Percentiles rank a stretch among this genome's conserved stretches.
These are phyloP conservation scores for Diatrype stigma DNA, from an alignment of 2,329 filamentous ascomycete genomes.

Conservation along the genomic window DNA sequence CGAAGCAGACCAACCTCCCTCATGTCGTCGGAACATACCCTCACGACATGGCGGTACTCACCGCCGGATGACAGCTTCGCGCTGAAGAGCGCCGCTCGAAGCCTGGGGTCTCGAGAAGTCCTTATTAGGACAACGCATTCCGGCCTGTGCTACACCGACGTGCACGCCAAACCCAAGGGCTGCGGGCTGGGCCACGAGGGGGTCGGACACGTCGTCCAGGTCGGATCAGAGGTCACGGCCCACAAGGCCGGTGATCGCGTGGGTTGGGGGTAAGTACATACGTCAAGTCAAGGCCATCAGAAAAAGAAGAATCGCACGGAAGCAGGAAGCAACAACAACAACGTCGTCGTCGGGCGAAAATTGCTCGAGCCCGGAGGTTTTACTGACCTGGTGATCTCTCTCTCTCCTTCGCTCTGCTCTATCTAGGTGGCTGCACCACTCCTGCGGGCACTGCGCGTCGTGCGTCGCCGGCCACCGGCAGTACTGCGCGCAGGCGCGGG, in stretches of 20 bases:
- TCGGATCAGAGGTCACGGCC: constrained; percentile 27
- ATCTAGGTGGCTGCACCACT: constrained; percentile 6
- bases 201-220: constrained; percentile 26
- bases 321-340: too few species aligned
- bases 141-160: constrained; percentile 56
- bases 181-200: constrained; percentile 34
- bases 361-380: too few species aligned
- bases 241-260: constrained; percentile 29
- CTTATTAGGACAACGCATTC: constrained; percentile 54
- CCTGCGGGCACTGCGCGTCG: constrained; percentile 27
- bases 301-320: too few species aligned
- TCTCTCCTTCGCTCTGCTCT: neutral
- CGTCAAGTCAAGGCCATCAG: too few species aligned
- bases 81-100: neutral
- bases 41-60: constrained; percentile 3
- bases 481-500: constrained; percentile 28
- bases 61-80: constrained; percentile 1
- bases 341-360: too few species aligned
- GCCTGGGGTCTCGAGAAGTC: constrained; percentile 34
- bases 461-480: constrained; percentile 13
- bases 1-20: neutral
- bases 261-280: constrained; percentile 27
- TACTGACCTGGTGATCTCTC: too few species aligned
- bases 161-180: constrained; percentile 23
- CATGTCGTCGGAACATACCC: neutral